phyloP scores from a whole-genome alignment of 305 asterid species.

The Fraxinus velutina region DNA sequence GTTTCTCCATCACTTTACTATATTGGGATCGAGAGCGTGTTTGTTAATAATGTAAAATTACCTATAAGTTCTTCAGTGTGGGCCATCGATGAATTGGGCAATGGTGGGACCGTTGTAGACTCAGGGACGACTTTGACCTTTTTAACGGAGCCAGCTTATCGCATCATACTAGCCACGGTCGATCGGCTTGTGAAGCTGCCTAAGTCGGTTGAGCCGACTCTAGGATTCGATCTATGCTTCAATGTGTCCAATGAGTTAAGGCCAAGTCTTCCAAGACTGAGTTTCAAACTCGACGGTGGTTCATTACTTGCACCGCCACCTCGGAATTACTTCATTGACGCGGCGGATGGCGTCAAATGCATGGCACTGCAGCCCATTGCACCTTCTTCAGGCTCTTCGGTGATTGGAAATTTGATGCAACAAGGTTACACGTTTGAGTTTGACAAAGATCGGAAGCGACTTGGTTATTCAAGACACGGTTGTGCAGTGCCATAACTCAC shows the following conservation, averaged over 20 bases:
- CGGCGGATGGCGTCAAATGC: constrained; percentile 56
- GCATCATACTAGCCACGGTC: constrained; percentile 38
- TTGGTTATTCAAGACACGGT: constrained; percentile 60
- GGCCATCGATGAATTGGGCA: constrained; percentile 60
- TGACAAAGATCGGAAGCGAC: constrained; percentile 48
- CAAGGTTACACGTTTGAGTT: constrained; percentile 70
- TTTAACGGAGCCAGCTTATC: constrained; percentile 53
- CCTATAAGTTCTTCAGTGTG: constrained; percentile 66
- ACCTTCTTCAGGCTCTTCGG: constrained; percentile 45
- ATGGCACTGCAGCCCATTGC: constrained; percentile 62
- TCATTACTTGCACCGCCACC: constrained; percentile 56
- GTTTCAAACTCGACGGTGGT: constrained; percentile 63
- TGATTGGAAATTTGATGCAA: constrained; percentile 79
- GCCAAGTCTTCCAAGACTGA: constrained; percentile 50
- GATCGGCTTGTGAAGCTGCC: constrained; percentile 53
- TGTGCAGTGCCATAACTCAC: constrained; percentile 42
- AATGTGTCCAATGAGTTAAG: constrained; percentile 39
- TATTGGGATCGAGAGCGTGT: constrained; percentile 43
- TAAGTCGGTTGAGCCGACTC: constrained; percentile 27
- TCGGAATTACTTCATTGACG: constrained; percentile 61
- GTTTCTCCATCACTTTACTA: constrained; percentile 62
- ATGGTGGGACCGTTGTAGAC: constrained; percentile 74
- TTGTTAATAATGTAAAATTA: constrained; percentile 39
- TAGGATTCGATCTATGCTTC: constrained; percentile 57
- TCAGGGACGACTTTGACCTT: constrained; percentile 82